Evolutionary conservation across 345 rosid genomes (phyloP), one percentile per base, ranked within the genome.

Genomic region (Dipteronia dyeriana): DNA sequence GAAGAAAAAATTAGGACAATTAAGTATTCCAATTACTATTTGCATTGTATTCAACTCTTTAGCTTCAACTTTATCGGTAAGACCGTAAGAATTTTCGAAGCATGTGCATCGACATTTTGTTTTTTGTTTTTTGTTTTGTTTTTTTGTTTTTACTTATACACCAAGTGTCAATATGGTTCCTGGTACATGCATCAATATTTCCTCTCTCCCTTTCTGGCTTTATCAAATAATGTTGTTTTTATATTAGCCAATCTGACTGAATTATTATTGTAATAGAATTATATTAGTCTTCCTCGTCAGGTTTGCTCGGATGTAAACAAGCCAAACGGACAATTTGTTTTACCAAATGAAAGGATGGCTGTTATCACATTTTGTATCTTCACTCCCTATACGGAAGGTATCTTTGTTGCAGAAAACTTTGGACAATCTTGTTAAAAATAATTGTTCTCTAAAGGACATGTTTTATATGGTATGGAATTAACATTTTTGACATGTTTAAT

Each of bases 271-370:
- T 34, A 3, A 72, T 34, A 72, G 53, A 26, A n/a, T 34, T 34
- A 57, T 6, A 3, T 59, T 45, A 26, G 23, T 84, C 53, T 65
- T 66, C 62, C 13, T 67, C 66, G 54, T 61, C 85, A 94, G 99
- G 95, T 96, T 76, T 95, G 97, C 87, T 95, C 98, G 17, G 99
- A 95, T 77, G 94, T 95, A 79, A 94, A 94, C 80, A 95, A 95
- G 85, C 99, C 99, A 73, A 94, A 95, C 83, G 99, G 99, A 71
- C 94, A 92, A 85, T 95, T 92, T 87, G 87, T 94, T 84, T 84
- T 95, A 69, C 90, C 91, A 79, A 93, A 91, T 90, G 93, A 92
- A 60, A 81, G 85, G 78, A 78, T 74, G 78, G 92, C 97, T 68
- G 84, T 95, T 77, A 68, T 91, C 89, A 87, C 95, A 76, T 95